Evolutionary conservation across 306 rosid species (phyloP), one percentile per base, ranked within the genome.

Genomic region (Casuarina glauca): DNA sequence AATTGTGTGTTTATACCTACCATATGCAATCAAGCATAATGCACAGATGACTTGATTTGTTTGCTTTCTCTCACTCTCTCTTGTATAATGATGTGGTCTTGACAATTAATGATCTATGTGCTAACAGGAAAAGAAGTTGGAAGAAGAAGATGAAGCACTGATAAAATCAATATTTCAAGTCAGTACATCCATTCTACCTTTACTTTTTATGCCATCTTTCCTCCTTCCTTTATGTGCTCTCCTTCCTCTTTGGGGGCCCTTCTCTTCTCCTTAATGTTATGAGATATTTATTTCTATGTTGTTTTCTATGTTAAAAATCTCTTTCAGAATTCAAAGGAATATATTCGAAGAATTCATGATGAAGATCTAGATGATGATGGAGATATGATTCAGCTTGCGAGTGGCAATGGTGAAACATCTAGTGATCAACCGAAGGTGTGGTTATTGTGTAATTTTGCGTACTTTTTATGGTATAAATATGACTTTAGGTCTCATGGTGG

Each of bases 141-240:
- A 92, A 79, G 95, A 92, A 79, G 97, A 90, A 81, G 98, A 94
- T 81, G 97, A 94, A 87, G 93, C 92, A 2, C 60, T 91, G 71
- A 77, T 94, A 82, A 94, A 85, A 77, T 87, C 98, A 46, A 76
- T 92, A 43, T 89, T 86, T 61, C 74, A 82, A 49, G 98, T 91
- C 72, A 82, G 93, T 85, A 60, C 62, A 80, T 6, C 11, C 42
- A 6, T 76, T 20, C 39, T 72, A 46, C 70, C 55, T 20, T 72
- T 50, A 41, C 26, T 26, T 26, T 26, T 26, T 26, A 26, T 26
- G 32, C 32, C 32, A 26, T 26, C 32, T 26, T 26, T 26, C 32
- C 58, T 16, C 15, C 60, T 55, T 60, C 51, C 10, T 69, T 73
- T 43, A 44, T 46, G 42, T 38, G 44, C 32, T 73, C 58, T 38